Percentiles rank a stretch among this genome's conserved stretches.
Evolutionary conservation across 75 land plant species (phyloP).

Genomic region (Isoetes taiwanensis): DNA sequence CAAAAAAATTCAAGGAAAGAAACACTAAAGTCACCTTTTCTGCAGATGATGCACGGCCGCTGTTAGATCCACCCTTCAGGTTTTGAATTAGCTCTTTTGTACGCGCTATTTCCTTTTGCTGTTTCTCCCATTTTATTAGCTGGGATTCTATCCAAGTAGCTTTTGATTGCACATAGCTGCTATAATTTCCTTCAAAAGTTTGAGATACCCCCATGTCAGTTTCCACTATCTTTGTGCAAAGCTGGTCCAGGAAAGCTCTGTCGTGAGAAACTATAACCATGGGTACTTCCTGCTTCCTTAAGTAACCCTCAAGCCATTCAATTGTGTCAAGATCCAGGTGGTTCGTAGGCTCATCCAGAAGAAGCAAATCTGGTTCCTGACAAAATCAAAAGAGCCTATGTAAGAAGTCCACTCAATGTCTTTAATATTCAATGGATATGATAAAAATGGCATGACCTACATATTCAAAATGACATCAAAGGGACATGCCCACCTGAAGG

Average conservation of each 20-base stretch:
- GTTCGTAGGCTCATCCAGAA: slow-evolving; percentile 95
- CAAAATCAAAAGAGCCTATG: neutral
- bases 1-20: neutral
- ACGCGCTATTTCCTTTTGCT: slow-evolving; percentile 86
- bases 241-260: slow-evolving; percentile 89
- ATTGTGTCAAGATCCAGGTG: slow-evolving; percentile 93
- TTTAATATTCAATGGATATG: neutral
- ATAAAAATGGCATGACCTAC: neutral
- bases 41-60: slow-evolving; percentile 88
- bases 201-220: slow-evolving; percentile 93
- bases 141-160: slow-evolving; percentile 79
- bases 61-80: slow-evolving; percentile 75
- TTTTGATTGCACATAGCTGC: slow-evolving; percentile 55
- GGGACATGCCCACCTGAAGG: slow-evolving; percentile 43
- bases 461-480: neutral
- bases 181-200: slow-evolving; percentile 82
- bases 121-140: slow-evolving; percentile 84
- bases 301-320: slow-evolving; percentile 93
- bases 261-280: slow-evolving; percentile 98
- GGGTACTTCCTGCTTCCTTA: slow-evolving; percentile 71
- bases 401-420: neutral
- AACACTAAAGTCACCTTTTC: slow-evolving; percentile 47
- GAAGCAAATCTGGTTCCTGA: slow-evolving; percentile 89
- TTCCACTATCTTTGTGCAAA: slow-evolving; percentile 93
- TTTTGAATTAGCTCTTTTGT: slow-evolving; percentile 67